Evolutionary conservation across 495 filamentous ascomycete genomes (phyloP).

Genomic region (Penicillium coprophilum): DNA sequence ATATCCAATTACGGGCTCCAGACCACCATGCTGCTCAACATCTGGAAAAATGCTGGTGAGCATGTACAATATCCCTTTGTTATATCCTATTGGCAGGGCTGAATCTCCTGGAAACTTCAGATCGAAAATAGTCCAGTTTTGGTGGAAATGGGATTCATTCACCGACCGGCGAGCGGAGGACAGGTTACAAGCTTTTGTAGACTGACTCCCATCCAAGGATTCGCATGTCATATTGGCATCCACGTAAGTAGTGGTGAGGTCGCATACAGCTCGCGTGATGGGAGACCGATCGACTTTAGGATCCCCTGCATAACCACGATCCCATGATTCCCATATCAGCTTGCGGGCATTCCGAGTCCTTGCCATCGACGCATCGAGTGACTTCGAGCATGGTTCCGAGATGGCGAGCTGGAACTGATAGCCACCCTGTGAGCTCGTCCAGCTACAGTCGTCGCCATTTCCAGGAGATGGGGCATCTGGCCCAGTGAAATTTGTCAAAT

Average conservation of each 20-base stretch:
- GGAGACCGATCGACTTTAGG: neutral
- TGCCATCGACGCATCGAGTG: neutral
- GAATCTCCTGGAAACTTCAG: neutral
- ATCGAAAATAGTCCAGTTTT: slow-evolving; percentile 3
- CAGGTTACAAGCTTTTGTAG: neutral
- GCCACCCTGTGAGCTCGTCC: neutral
- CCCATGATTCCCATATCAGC: neutral
- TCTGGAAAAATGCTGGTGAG: neutral
- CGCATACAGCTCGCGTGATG: neutral
- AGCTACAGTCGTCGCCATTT: neutral
- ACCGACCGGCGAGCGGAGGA: neutral
- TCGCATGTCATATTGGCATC: neutral
- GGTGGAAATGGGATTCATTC: neutral
- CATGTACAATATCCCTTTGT: neutral
- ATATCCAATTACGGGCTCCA: neutral
- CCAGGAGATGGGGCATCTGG: neutral
- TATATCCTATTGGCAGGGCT: neutral
- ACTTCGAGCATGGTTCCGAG: neutral
- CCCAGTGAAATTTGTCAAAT: neutral
- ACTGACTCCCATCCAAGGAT: neutral
- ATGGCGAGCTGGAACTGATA: neutral
- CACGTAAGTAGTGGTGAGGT: slow-evolving; percentile 1
- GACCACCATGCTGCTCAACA: neutral
- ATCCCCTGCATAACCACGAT: neutral
- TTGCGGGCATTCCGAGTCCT: slow-evolving; percentile 3